These are phyloP conservation scores for Pleoardoris graminearum DNA, from an alignment of 2,329 filamentous ascomycete species.

Conservation along the genomic window DNA sequence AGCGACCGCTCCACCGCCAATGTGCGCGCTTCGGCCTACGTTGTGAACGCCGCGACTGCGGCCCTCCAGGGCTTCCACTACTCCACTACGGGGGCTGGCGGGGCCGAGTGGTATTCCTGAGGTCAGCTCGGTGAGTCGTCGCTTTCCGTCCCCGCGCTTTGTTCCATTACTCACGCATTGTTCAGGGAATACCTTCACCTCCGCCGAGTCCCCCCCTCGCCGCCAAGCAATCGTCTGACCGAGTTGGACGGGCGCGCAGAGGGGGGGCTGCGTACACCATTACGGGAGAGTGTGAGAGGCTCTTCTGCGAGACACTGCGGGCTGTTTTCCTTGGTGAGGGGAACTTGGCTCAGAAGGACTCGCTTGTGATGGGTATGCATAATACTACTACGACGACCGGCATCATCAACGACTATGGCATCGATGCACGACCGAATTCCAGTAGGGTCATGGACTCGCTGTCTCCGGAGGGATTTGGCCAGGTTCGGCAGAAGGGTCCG, in stretches of 20 bases:
- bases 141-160: not conserved
- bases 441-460: constrained; percentile 38
- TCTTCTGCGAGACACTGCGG: constrained; percentile 97
- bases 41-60: constrained; percentile 70
- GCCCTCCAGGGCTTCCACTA: constrained; percentile 86
- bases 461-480: constrained; percentile 40
- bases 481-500: constrained; percentile 25
- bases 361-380: constrained; percentile 80
- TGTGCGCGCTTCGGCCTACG: constrained; percentile 89
- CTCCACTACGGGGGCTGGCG: constrained; percentile 88
- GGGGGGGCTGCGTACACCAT: constrained; percentile 95
- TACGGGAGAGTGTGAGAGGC: constrained; percentile 99
- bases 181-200: constrained; percentile 78
- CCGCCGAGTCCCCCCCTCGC: constrained; percentile 88
- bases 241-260: constrained; percentile 52
- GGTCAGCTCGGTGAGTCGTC: constrained; percentile 47
- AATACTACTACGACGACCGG: constrained; percentile 25
- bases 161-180: constrained; percentile 15
- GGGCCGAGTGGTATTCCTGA: constrained; percentile 52
- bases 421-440: constrained; percentile 26
- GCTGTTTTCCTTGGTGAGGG: constrained; percentile 95
- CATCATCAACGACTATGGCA: constrained; percentile 37
- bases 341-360: constrained; percentile 75
- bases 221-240: constrained; percentile 68
- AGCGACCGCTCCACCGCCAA: constrained; percentile 68